Conservation (phyloP, 2,329 filamentous ascomycete species). For the Colletotrichum sublineola region DNA sequence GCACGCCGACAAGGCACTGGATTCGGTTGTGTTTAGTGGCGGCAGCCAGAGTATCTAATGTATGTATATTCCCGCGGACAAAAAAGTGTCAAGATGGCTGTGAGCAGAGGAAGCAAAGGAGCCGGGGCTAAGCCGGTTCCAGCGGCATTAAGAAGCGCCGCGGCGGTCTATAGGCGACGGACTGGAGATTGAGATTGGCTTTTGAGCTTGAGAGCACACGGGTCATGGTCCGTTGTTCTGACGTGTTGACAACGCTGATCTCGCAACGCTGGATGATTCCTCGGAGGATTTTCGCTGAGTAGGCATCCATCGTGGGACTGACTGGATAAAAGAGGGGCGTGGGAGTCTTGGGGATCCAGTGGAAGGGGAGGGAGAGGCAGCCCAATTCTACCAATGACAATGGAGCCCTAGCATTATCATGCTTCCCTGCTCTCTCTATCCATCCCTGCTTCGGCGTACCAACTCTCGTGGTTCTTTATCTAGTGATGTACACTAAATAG, state of each 20-base stretch:
- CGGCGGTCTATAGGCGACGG: slow-evolving; percentile 18
- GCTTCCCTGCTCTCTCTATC: background rate
- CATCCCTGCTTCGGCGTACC: background rate
- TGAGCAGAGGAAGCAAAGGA: background rate
- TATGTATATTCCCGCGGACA: background rate
- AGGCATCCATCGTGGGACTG: slow-evolving; percentile 5
- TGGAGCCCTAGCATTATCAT: background rate
- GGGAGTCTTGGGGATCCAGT: slow-evolving; percentile 4
- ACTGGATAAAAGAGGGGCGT: background rate
- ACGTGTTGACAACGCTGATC: slow-evolving; percentile 41
- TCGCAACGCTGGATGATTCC: slow-evolving; percentile 34
- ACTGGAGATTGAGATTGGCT: slow-evolving; percentile 39
- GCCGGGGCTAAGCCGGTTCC: slow-evolving; percentile 31
- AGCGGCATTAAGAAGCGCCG: slow-evolving; percentile 34
- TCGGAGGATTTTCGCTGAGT: slow-evolving; percentile 33
- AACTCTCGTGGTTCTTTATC: background rate
- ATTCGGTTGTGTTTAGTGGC: background rate
- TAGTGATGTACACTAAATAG: too few species aligned
- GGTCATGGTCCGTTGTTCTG: slow-evolving; percentile 33
- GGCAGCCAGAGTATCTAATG: background rate
- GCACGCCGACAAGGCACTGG: background rate
- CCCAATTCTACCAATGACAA: background rate
- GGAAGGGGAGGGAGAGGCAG: too few species aligned
- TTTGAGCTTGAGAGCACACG: slow-evolving; percentile 38
- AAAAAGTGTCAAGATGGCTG: background rate